Evolutionary conservation across 768 basidiomycete genomes (phyloP).

Genomic region (Rhizopogon roseolus): DNA sequence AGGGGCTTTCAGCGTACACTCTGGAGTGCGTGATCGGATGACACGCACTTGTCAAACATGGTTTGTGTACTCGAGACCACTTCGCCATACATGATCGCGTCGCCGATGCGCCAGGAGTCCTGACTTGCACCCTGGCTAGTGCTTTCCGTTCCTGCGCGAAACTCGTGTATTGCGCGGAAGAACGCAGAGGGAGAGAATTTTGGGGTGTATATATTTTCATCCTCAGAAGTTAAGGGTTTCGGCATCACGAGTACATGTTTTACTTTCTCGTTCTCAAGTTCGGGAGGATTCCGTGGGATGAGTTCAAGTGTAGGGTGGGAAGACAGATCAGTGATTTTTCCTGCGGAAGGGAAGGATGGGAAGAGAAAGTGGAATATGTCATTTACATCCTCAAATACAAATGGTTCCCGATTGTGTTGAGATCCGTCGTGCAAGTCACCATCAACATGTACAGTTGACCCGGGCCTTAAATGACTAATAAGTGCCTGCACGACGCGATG

Average conservation of each 20-base stretch:
- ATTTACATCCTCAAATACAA: constrained; percentile 54
- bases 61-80: constrained; percentile 93
- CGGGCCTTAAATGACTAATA: constrained; percentile 27
- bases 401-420: constrained; percentile 19
- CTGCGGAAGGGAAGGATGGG: constrained; percentile 20
- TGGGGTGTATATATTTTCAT: constrained; percentile 45
- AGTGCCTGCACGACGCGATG: constrained; percentile 10
- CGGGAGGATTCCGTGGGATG: constrained; percentile 19
- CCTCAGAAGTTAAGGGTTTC: constrained; percentile 42
- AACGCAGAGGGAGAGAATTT: constrained; percentile 65
- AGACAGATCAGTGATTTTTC: constrained; percentile 2
- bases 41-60: constrained; percentile 81
- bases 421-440: constrained; percentile 33
- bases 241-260: constrained; percentile 53
- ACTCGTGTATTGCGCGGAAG: constrained; percentile 44
- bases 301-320: constrained; percentile 12
- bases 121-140: constrained; percentile 17
- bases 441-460: constrained; percentile 47
- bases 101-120: constrained; percentile 58
- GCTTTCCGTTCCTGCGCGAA: constrained; percentile 23
- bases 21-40: neutral
- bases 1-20: neutral
- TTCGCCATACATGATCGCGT: constrained; percentile 81
- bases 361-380: constrained; percentile 67
- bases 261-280: constrained; percentile 28